Evolutionary conservation across 495 filamentous ascomycete species (phyloP).

Genomic region (Apiosordaria backusii): DNA sequence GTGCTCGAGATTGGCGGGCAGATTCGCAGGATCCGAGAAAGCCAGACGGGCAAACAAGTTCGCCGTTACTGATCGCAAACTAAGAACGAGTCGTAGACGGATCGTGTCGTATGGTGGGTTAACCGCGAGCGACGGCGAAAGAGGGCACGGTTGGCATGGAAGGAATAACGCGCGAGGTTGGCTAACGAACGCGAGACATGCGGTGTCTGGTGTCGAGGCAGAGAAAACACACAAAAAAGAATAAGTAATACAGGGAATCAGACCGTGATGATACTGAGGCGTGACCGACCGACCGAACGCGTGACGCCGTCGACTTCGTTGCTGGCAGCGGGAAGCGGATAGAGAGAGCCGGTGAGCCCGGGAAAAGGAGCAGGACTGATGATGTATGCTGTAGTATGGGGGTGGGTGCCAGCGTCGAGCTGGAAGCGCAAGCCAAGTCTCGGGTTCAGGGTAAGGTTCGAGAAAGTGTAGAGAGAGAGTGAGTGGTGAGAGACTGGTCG

Average conservation of each 20-base stretch:
- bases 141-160: conserved; percentile 10
- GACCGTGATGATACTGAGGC: conserved; percentile 9
- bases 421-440: conserved; percentile 9
- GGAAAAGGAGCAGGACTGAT: conserved; percentile 1
- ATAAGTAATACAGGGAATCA: conserved; percentile 2
- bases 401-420: conserved; percentile 18
- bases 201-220: not conserved
- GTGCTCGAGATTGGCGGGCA: not conserved
- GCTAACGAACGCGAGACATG: conserved; percentile 5
- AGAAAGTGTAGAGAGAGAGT: conserved; percentile 1
- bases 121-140: conserved; percentile 7
- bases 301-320: conserved; percentile 10
- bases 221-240: not conserved
- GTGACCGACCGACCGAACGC: conserved; percentile 3
- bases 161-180: conserved; percentile 12
- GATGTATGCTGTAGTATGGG: not conserved
- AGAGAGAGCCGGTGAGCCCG: conserved; percentile 9
- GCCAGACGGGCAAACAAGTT: not conserved
- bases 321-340: not conserved
- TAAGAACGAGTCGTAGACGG: conserved; percentile 1
- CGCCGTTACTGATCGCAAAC: not conserved
- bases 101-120: conserved; percentile 3
- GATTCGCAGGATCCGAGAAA: not conserved
- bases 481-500: not conserved
- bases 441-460: not conserved